These are phyloP conservation scores for Exophiala xenobiotica DNA, from an alignment of 2,329 filamentous ascomycete genomes.

Conservation along the genomic window DNA sequence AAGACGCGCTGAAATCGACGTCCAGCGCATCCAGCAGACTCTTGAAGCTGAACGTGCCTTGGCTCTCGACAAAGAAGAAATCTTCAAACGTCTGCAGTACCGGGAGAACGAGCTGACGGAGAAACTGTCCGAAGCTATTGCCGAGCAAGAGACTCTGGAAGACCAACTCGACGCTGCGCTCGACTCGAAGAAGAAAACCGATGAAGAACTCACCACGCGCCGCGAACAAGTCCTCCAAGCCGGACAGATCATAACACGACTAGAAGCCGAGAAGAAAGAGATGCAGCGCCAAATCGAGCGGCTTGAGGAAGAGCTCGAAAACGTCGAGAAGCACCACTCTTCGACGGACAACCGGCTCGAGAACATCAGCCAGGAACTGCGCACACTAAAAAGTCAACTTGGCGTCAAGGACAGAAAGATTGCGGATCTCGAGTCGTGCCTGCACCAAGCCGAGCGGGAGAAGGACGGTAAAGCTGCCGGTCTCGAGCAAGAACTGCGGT, in stretches of 20 bases:
- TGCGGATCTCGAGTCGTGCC: slow-evolving; percentile 78
- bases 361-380: slow-evolving; percentile 72
- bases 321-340: slow-evolving; percentile 68
- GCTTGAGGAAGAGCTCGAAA: slow-evolving; percentile 69
- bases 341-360: slow-evolving; percentile 75
- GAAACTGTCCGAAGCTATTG: slow-evolving; percentile 85
- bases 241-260: slow-evolving; percentile 75
- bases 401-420: slow-evolving; percentile 85
- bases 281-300: slow-evolving; percentile 66
- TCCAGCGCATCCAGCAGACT: slow-evolving; percentile 86
- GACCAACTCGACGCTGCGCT: slow-evolving; percentile 89
- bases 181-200: slow-evolving; percentile 82
- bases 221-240: slow-evolving; percentile 87
- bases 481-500: slow-evolving; percentile 28
- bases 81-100: slow-evolving; percentile 90
- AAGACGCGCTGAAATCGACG: slow-evolving; percentile 79
- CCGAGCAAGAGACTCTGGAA: slow-evolving; percentile 91
- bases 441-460: slow-evolving; percentile 84
- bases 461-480: slow-evolving; percentile 53
- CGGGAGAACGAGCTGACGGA: slow-evolving; percentile 92
- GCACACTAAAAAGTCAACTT: slow-evolving; percentile 88
- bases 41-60: slow-evolving; percentile 94
- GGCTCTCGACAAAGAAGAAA: slow-evolving; percentile 96
- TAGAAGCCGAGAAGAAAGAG: slow-evolving; percentile 82
- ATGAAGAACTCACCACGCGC: slow-evolving; percentile 77